These are phyloP conservation scores for Verticillium albo-atrum DNA, from an alignment of 2,329 filamentous ascomycete genomes.

Conservation along the genomic window DNA sequence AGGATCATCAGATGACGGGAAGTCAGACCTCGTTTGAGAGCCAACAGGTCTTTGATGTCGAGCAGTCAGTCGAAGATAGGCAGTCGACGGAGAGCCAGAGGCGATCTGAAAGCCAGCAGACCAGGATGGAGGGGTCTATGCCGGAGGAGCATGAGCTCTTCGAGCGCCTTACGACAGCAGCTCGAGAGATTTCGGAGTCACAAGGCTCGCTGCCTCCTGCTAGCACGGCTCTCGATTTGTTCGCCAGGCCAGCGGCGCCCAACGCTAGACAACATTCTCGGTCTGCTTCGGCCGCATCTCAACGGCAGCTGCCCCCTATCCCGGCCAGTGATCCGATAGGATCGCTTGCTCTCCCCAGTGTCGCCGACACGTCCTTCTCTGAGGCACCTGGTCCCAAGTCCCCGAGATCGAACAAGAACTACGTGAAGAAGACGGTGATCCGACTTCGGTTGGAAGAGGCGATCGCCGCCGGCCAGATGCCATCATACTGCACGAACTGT, in stretches of 20 bases:
- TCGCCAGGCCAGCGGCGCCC: neutral
- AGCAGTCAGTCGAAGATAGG: neutral
- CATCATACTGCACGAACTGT: conserved; percentile 86
- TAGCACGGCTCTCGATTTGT: neutral
- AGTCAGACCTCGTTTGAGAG: neutral
- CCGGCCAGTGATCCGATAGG: conserved; percentile 23
- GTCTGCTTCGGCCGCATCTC: conserved; percentile 13
- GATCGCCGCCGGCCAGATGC: conserved; percentile 76
- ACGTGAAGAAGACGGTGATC: conserved; percentile 58
- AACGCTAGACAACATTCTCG: neutral
- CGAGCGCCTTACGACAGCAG: neutral
- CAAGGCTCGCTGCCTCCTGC: neutral
- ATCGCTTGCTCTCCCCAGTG: conserved; percentile 27
- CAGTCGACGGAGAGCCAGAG: neutral
- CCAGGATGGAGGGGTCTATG: neutral
- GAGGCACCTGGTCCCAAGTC: conserved; percentile 36
- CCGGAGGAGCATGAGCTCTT: neutral
- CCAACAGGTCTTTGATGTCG: neutral
- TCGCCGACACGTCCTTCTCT: conserved; percentile 20
- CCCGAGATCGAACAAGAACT: conserved; percentile 57
- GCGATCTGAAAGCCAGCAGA: neutral
- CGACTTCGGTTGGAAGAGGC: conserved; percentile 56
- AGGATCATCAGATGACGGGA: neutral
- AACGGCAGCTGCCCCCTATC: conserved; percentile 24
- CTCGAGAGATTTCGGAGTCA: neutral